Evolutionary conservation across 106 monocot genomes (phyloP).

Genomic region (Apostasia shenzhenica): DNA sequence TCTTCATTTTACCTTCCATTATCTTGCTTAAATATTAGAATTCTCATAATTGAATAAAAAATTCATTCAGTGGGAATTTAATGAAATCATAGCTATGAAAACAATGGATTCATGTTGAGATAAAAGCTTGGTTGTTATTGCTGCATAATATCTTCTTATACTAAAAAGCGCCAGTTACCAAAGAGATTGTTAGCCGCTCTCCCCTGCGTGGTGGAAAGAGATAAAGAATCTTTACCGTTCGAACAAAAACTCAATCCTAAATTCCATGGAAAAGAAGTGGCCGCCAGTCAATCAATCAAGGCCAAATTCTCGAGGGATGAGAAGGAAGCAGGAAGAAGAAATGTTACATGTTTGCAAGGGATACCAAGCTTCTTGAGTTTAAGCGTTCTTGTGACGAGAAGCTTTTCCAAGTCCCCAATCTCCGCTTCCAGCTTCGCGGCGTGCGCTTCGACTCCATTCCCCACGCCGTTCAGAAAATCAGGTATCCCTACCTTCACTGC

Average conservation of each 20-base stretch:
- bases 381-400: constrained; percentile 54
- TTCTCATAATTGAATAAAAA: too few species aligned
- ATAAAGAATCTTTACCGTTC: neutral
- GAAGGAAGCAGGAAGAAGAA: neutral
- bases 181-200: too few species aligned
- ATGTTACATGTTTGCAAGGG: constrained; percentile 54
- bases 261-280: neutral
- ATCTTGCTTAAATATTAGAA: too few species aligned
- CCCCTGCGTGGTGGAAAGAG: neutral
- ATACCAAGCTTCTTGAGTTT: constrained; percentile 53
- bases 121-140: too few species aligned
- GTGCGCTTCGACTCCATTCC: constrained; percentile 52
- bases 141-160: too few species aligned
- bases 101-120: too few species aligned
- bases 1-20: too few species aligned
- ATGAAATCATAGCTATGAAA: too few species aligned
- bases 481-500: constrained; percentile 66
- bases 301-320: neutral
- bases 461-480: constrained; percentile 50
- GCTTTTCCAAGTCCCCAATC: constrained; percentile 55
- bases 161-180: too few species aligned
- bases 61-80: too few species aligned
- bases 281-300: neutral
- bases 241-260: neutral
- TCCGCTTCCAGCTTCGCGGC: constrained; percentile 45